Percentiles rank a stretch among this genome's conserved stretches.
Conservation (phyloP, 2,329 filamentous ascomycete species). For the Paecilomyces variotii region DNA sequence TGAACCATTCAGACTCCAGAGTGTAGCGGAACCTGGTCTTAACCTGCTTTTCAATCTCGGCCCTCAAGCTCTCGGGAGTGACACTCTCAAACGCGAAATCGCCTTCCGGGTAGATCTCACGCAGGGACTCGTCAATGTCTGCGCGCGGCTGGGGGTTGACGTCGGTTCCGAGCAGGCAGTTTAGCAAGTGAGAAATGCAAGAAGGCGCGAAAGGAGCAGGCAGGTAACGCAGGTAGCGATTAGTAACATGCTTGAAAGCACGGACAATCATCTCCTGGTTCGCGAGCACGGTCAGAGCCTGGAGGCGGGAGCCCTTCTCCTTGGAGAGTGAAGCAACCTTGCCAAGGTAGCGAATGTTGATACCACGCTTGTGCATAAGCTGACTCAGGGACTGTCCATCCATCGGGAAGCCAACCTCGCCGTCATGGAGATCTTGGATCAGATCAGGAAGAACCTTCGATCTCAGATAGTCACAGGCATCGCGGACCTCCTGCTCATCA, state of each 20-base stretch:
- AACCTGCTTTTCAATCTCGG: conserved; percentile 65
- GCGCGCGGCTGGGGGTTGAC: conserved; percentile 71
- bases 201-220: conserved; percentile 72
- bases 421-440: conserved; percentile 77
- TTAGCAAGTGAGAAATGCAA: conserved; percentile 79
- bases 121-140: conserved; percentile 67
- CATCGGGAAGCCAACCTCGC: conserved; percentile 96
- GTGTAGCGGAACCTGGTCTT: conserved; percentile 67
- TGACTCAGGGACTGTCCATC: conserved; percentile 86
- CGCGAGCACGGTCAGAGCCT: conserved; percentile 68
- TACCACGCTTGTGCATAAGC: conserved; percentile 89
- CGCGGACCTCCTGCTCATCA: conserved; percentile 83
- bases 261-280: conserved; percentile 92
- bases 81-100: conserved; percentile 75
- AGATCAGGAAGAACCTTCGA: conserved; percentile 75
- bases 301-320: conserved; percentile 60
- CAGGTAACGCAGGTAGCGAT: conserved; percentile 69
- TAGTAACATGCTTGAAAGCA: conserved; percentile 86
- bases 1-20: conserved; percentile 60
- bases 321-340: conserved; percentile 65
- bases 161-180: conserved; percentile 75
- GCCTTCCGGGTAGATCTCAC: conserved; percentile 68
- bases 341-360: conserved; percentile 95
- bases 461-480: conserved; percentile 70
- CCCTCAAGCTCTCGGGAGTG: conserved; percentile 63